Base-by-base conservation (phyloP, 164 flowering plant species). In the Piper betle region DNA sequence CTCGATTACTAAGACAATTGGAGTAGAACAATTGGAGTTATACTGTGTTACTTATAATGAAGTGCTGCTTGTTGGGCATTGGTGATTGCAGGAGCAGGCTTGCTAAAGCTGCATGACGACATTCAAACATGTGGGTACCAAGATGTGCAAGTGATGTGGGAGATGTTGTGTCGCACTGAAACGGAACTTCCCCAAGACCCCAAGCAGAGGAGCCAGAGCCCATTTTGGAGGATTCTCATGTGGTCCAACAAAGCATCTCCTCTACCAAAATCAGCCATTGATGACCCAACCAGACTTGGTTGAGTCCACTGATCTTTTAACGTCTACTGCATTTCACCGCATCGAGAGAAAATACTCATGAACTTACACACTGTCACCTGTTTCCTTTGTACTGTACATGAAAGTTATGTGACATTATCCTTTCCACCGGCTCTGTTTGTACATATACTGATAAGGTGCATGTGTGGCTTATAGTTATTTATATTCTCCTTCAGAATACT, bases 81-180 rank as follows among this genome's bases (percentile, higher is more conserved):
- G 10, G 12, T 43, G 1, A 43, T 8, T 15, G 39, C 73, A 74
- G 77, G 91, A 52, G 77, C 68, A 15, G 91, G 85, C 11, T 77
- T 85, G 11, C 53, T 85, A 73, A 83, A 85, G 74, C 86, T 85
- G 33, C 85, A 73, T 37, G 69, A 82, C 53, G 91, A 85, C 71
- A 82, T 85, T 57, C 82, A 82, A 42, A 82, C 84, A 2, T 85
- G 91, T 63, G 91, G 75, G 53, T 85, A 85, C 40, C 64, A 85
- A 66, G 91, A 85, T 56, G 84, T 85, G 42, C 86, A 83, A 42
- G 84, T 83, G 62, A 85, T 85, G 91, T 85, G 91, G 91, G 84
- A 86, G 46, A 82, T 86, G 84, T 75, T 84, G 50, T 72, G 72
- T 33, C 75, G 80, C 64, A 67, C 87, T 10, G 91, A 85, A 40